These are phyloP conservation scores for Dipodascopsis tothii DNA, from an alignment of 805 yeast genomes.

Conservation along the genomic window DNA sequence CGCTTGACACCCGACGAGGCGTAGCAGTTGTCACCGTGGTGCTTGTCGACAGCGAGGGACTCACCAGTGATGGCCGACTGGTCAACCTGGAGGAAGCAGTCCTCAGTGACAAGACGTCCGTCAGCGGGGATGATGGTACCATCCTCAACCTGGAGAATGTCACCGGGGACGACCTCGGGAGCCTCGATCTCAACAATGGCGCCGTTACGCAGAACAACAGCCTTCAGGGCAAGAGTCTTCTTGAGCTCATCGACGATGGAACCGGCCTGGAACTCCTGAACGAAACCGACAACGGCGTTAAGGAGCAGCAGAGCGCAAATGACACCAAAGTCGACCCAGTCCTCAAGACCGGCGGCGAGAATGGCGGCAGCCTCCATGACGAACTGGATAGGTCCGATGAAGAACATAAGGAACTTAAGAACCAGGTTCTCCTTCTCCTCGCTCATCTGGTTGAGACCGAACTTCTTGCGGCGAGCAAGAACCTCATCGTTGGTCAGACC, in stretches of 20 bases:
- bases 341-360: constrained; percentile 91
- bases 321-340: constrained; percentile 99
- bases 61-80: constrained; percentile 98
- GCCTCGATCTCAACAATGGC: constrained; percentile 66
- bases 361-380: constrained; percentile 96
- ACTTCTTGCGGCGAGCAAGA: constrained; percentile 76
- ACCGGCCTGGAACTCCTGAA: constrained; percentile 97
- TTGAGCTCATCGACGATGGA: constrained; percentile 94
- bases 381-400: constrained; percentile 93
- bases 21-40: constrained; percentile 76
- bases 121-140: constrained; percentile 91
- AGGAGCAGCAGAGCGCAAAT: constrained; percentile 77
- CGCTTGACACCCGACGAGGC: constrained; percentile 92
- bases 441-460: constrained; percentile 82
- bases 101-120: constrained; percentile 83
- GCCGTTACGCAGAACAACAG: constrained; percentile 80
- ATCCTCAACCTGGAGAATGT: constrained; percentile 81
- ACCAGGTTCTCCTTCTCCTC: constrained; percentile 77
- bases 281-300: constrained; percentile 91
- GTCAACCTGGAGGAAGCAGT: constrained; percentile 80
- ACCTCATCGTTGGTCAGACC: constrained; percentile 81
- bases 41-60: constrained; percentile 91
- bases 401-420: constrained; percentile 75
- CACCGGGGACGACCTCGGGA: constrained; percentile 90
- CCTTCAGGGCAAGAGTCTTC: constrained; percentile 88